Percentiles rank a stretch among this genome's conserved stretches.
Conservation (phyloP, 257 asterid species). For the Nicotiana benthamiana region DNA sequence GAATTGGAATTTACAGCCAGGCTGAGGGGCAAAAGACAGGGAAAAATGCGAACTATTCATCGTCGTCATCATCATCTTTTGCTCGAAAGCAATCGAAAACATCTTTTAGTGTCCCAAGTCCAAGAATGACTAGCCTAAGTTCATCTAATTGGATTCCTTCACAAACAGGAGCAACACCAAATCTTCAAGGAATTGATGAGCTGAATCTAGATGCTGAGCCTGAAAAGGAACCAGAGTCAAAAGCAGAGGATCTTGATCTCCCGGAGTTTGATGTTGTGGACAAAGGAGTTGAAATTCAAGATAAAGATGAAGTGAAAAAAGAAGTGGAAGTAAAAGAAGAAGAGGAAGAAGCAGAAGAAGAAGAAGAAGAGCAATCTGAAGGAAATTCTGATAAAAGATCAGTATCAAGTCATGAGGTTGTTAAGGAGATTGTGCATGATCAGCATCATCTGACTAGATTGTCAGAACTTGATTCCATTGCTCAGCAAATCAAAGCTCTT, state of each 20-base stretch:
- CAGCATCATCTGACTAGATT: constrained; percentile 43
- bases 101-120: constrained; percentile 79
- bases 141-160: constrained; percentile 57
- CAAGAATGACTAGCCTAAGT: constrained; percentile 44
- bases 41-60: constrained; percentile 14
- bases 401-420: constrained; percentile 55
- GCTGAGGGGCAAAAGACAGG: constrained; percentile 45
- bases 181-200: constrained; percentile 60
- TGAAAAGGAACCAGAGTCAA: constrained; percentile 23
- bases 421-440: constrained; percentile 76
- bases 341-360: background rate
- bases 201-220: constrained; percentile 59
- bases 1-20: constrained; percentile 58
- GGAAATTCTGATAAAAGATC: constrained; percentile 52
- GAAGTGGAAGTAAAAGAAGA: constrained; percentile 29
- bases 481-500: constrained; percentile 85
- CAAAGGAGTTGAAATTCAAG: constrained; percentile 70
- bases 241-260: constrained; percentile 46
- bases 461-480: constrained; percentile 71
- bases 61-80: constrained; percentile 34
- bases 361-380: constrained; percentile 27
- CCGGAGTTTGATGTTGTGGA: constrained; percentile 85
- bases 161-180: constrained; percentile 28
- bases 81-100: constrained; percentile 68
- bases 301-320: constrained; percentile 22